phyloP scores from a whole-genome alignment of 148 eudicot species.

The Amaranthus hypochondriacus region DNA sequence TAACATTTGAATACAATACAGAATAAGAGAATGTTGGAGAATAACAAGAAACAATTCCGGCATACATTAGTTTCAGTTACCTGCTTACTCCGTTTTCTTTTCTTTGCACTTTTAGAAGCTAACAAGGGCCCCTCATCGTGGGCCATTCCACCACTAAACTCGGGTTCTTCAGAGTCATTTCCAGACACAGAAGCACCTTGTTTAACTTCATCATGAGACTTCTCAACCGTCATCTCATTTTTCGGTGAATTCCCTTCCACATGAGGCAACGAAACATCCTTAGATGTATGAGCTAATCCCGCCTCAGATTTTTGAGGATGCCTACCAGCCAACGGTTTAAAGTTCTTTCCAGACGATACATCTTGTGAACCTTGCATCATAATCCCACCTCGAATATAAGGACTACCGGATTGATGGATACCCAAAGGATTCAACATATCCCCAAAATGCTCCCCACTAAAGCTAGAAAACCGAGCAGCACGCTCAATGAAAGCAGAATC shows the following conservation, averaged over 20 bases:
- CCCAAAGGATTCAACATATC: constrained; percentile 61
- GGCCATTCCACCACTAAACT: constrained; percentile 41
- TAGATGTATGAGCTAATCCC: constrained; percentile 36
- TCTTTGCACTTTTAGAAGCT: constrained; percentile 50
- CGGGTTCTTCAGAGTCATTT: constrained; percentile 62
- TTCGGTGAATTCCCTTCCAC: constrained; percentile 37
- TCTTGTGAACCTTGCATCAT: constrained; percentile 46
- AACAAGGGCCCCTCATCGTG: constrained; percentile 46
- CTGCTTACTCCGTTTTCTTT: constrained; percentile 73
- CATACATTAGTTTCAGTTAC: constrained; percentile 29
- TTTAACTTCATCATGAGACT: constrained; percentile 41
- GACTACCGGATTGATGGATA: constrained; percentile 35
- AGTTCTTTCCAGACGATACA: constrained; percentile 31
- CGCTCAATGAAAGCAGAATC: constrained; percentile 94
- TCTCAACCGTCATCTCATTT: constrained; percentile 36
- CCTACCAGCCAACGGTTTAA: constrained; percentile 27
- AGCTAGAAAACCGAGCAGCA: constrained; percentile 89
- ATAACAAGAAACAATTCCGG: background rate
- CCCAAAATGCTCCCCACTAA: constrained; percentile 60
- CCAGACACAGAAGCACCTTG: constrained; percentile 39
- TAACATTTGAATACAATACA: constrained; percentile 21
- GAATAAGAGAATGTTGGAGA: background rate
- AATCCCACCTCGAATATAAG: constrained; percentile 37
- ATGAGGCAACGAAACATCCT: constrained; percentile 35
- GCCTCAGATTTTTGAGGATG: constrained; percentile 37